Conservation (phyloP, 2,329 filamentous ascomycete species). For the Fusarium circinatum region DNA sequence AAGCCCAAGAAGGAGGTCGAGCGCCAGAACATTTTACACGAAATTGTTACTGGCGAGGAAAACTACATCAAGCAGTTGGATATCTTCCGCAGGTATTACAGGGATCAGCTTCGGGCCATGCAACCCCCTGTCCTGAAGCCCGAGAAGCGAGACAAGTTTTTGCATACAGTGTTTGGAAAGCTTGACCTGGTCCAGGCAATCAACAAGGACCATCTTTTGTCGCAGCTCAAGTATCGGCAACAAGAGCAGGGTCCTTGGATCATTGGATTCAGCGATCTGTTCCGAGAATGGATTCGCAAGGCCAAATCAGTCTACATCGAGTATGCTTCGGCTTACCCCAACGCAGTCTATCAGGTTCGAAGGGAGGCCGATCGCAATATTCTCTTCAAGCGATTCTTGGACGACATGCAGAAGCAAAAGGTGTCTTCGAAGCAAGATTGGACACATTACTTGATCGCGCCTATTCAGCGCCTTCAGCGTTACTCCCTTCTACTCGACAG, state of each 20-base stretch:
- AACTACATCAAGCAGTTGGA: conserved; percentile 89
- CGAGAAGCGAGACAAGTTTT: conserved; percentile 80
- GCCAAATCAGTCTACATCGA: conserved; percentile 89
- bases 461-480: conserved; percentile 90
- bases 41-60: conserved; percentile 94
- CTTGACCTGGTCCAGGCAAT: conserved; percentile 88
- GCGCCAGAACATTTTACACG: conserved; percentile 92
- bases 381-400: conserved; percentile 86
- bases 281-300: conserved; percentile 98
- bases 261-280: conserved; percentile 93
- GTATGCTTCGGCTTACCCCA: conserved; percentile 88
- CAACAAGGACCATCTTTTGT: conserved; percentile 91
- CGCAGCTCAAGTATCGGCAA: conserved; percentile 95
- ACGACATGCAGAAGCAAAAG: conserved; percentile 81
- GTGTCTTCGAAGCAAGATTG: conserved; percentile 86
- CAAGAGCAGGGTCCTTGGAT: conserved; percentile 97
- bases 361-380: conserved; percentile 87
- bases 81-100: conserved; percentile 85
- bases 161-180: conserved; percentile 88
- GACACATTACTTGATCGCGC: conserved; percentile 93
- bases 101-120: conserved; percentile 78
- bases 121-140: conserved; percentile 85
- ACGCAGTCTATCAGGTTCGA: conserved; percentile 83
- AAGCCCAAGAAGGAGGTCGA: conserved; percentile 88
- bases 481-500: conserved; percentile 86